Percentiles rank a stretch among this genome's conserved stretches.
Conservation (phyloP, 148 eudicot species). For the Vaccinium corymbosum region DNA sequence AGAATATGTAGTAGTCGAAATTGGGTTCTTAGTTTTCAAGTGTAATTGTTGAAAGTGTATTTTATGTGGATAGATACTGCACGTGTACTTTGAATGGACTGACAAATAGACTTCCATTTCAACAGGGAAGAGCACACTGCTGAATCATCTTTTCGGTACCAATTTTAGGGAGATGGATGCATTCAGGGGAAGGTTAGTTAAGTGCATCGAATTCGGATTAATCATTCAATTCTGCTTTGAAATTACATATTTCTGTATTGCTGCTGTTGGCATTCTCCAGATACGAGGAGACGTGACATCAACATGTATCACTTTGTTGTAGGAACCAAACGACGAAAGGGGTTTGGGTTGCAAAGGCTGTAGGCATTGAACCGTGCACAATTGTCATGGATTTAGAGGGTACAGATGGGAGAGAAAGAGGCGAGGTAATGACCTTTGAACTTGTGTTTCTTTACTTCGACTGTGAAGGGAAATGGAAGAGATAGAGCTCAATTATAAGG, state of each 20-base stretch:
- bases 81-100: not conserved
- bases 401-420: conserved; percentile 55
- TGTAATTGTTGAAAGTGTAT: not conserved
- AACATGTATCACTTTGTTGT: conserved; percentile 6
- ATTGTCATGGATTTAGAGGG: conserved; percentile 58
- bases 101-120: not conserved
- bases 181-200: conserved; percentile 42
- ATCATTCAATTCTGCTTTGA: not conserved
- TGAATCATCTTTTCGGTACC: conserved; percentile 45
- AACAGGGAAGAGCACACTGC: conserved; percentile 51
- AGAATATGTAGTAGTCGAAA: not conserved
- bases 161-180: conserved; percentile 59
- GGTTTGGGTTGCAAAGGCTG: conserved; percentile 48
- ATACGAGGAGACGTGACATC: not conserved
- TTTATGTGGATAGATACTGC: not conserved
- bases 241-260: conserved; percentile 8
- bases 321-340: conserved; percentile 49
- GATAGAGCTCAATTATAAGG: not conserved
- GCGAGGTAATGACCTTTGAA: conserved; percentile 35
- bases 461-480: not conserved
- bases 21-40: not conserved
- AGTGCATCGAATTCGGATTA: not conserved
- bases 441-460: not conserved
- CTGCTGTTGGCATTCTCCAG: not conserved
- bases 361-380: conserved; percentile 45